phyloP scores from a whole-genome alignment of 225 moss, liverwort and hornwort species.

The Pleurozium schreberi region DNA sequence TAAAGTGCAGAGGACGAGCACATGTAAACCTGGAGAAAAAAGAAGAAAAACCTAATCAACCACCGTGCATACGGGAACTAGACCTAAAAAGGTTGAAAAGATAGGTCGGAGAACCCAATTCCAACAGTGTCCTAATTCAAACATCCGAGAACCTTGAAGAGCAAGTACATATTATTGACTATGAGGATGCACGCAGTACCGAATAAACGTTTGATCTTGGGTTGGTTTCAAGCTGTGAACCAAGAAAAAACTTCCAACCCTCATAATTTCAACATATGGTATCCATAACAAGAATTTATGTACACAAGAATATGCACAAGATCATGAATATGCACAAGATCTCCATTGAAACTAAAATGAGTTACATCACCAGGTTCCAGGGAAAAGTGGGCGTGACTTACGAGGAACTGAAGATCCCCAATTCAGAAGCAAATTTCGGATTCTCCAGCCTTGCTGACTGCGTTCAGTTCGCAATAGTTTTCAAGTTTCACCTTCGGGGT shows the following conservation, averaged over 20 bases:
- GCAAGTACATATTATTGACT: not conserved
- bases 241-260: not conserved
- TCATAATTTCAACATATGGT: not conserved
- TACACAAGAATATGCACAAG: not conserved
- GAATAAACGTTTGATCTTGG: not conserved
- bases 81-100: not conserved
- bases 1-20: not conserved
- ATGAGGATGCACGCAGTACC: not conserved
- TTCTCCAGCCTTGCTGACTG: not conserved
- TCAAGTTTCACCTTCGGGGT: not conserved
- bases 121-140: not conserved
- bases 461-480: not conserved
- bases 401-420: conserved; percentile 9
- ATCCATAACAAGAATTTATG: not conserved
- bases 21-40: not conserved
- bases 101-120: not conserved
- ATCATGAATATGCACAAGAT: not conserved
- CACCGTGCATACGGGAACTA: not conserved
- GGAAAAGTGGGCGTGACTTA: not conserved
- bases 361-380: not conserved
- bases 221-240: not conserved
- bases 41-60: not conserved
- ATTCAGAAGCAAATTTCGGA: not conserved
- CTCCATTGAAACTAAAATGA: not conserved
- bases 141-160: not conserved